A percentile compares a stretch with the other conserved stretches of the same genome.
These are phyloP conservation scores for Phallus indusiatus DNA, from an alignment of 768 basidiomycete species.

Conservation along the genomic window DNA sequence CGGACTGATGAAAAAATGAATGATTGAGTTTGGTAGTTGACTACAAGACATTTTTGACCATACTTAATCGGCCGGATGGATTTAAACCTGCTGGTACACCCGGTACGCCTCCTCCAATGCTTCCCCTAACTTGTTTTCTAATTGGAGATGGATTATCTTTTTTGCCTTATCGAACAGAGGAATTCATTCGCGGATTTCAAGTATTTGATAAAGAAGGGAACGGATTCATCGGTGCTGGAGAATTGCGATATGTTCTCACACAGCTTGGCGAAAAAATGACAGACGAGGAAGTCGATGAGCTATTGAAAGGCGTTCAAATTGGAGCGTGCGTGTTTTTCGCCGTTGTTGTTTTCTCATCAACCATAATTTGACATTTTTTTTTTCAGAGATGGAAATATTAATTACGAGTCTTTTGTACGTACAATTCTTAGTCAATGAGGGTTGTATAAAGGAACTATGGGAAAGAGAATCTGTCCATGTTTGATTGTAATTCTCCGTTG, in stretches of 20 bases:
- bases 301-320: conserved; percentile 92
- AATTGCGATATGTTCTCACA: conserved; percentile 87
- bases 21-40: conserved; percentile 47
- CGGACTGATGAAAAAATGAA: conserved; percentile 12
- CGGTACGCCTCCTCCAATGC: conserved; percentile 39
- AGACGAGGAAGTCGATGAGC: conserved; percentile 95
- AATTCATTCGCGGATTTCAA: conserved; percentile 98
- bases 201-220: conserved; percentile 97
- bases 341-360: conserved; percentile 5
- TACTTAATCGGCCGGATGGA: conserved; percentile 91
- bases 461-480: not conserved
- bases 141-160: not conserved
- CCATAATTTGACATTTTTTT: conserved; percentile 3
- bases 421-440: conserved; percentile 79
- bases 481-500: not conserved
- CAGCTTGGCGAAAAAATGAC: conserved; percentile 98
- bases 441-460: not conserved
- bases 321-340: conserved; percentile 51
- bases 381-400: conserved; percentile 86
- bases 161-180: conserved; percentile 47
- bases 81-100: conserved; percentile 97
- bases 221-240: conserved; percentile 85
- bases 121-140: not conserved
- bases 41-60: conserved; percentile 83
- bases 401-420: conserved; percentile 95